Base-by-base conservation (phyloP, 495 filamentous ascomycete species). In the Neurospora tetraspora region DNA sequence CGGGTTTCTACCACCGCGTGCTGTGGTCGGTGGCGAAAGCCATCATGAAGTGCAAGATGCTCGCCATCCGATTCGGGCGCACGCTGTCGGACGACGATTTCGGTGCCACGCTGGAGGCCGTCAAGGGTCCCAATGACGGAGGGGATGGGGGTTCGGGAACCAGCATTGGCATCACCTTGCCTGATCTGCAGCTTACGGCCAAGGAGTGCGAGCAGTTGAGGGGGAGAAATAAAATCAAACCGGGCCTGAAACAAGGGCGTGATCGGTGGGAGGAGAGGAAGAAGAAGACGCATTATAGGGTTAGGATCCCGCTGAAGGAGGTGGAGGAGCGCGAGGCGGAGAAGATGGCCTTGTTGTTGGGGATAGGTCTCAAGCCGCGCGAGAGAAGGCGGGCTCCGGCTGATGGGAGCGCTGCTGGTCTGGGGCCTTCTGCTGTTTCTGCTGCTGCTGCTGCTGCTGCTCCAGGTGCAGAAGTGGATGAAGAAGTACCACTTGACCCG, bases 41-140 rank as follows among this genome's bases (percentile, higher is more conserved):
- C 8, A 89, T 97, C 75, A 94, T 98, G 92, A 91, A 91, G 71
- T 86, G 88, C 65, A 98, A 96, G 80, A 90, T 96, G 72, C 77
- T 86, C 61, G 85, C 86, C 39, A 82, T 88, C 72, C 78, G 82
- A 39, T 80, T 81, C 73, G 75, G 80, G 61, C 82, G 84, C 69
- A 78, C 77, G 42, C 77, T 87, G 27, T 81, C 79, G 11, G 88
- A 92, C 72, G 78, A 79, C 31, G 87, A 90, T 27, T 91, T 82
- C 39, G 74, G 75, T 2, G 79, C 77, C 18, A 79, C 85, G 23
- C 83, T 85, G 37, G 77, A 81, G 18, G 81, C 85, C 38, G 80
- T 76, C 14, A 75, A 78, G 23, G 76, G 74, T 1, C 76, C 78
- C 12, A 68, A 78, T 39, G 75, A 80, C 69, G 77, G 74, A 12